A percentile compares a stretch with the other conserved stretches of the same genome.
Evolutionary conservation across 2,329 filamentous ascomycete species (phyloP).

Genomic region (Aspergillus persii): DNA sequence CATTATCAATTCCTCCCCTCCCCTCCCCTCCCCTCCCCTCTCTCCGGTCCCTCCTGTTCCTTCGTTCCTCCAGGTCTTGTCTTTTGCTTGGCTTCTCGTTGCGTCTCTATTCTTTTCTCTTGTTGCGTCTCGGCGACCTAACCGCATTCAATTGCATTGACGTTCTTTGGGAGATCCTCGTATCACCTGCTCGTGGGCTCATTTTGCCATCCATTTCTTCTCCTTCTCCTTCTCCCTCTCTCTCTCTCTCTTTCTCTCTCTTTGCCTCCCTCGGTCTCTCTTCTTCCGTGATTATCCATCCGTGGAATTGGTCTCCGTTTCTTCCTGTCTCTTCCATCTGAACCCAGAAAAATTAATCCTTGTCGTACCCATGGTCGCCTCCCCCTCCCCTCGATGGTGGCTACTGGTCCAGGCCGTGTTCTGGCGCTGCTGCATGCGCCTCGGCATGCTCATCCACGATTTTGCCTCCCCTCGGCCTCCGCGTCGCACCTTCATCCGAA

Average conservation of each 20-base stretch:
- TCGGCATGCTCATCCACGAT: slow-evolving; percentile 68
- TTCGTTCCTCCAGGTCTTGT: neutral
- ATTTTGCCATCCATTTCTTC: neutral
- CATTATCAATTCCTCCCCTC: neutral
- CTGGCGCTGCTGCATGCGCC: slow-evolving; percentile 66
- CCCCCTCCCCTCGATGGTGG: slow-evolving; percentile 51
- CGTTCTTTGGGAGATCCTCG: neutral
- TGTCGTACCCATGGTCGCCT: slow-evolving; percentile 3
- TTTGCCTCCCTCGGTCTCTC: neutral
- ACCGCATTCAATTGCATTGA: neutral
- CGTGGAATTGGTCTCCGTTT: neutral
- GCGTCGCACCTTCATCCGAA: slow-evolving; percentile 57
- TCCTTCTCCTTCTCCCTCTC: too few species aligned
- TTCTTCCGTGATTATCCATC: neutral
- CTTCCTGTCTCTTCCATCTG: neutral
- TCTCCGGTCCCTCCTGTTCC: neutral
- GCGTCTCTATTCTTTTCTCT: neutral
- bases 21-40: neutral
- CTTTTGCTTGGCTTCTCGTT: neutral
- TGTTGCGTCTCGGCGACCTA: neutral
- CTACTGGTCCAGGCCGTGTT: slow-evolving; percentile 62
- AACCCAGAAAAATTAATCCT: neutral
- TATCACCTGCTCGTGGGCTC: neutral
- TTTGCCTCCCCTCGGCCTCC: slow-evolving; percentile 61
- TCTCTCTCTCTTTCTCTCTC: neutral